Evolutionary conservation across 179 eudicot genomes (phyloP).

Genomic region (Corrigiola litoralis): DNA sequence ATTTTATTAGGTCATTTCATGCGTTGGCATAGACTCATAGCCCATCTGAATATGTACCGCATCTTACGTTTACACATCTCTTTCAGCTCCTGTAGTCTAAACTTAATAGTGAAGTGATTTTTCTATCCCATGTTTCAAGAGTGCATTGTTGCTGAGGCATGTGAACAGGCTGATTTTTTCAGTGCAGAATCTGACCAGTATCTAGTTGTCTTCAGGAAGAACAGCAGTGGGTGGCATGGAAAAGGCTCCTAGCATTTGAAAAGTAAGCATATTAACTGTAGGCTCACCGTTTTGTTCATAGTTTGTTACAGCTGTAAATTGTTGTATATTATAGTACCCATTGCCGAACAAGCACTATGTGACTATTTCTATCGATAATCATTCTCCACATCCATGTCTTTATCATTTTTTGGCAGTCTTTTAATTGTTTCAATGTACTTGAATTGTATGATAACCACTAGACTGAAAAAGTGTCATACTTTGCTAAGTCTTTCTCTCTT

Average conservation of each 20-base stretch:
- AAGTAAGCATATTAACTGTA: conserved; percentile 51
- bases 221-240: conserved; percentile 94
- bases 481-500: too few relatives aligned
- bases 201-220: conserved; percentile 61
- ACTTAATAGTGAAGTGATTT: background rate
- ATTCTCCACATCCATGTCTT: too few relatives aligned
- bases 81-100: too few relatives aligned
- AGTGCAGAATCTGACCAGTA: conserved; percentile 8
- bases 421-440: too few relatives aligned
- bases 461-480: too few relatives aligned
- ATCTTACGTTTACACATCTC: too few relatives aligned
- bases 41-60: background rate
- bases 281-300: background rate
- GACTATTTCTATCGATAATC: too few relatives aligned
- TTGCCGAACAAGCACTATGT: too few relatives aligned
- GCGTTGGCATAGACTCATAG: background rate
- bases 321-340: too few relatives aligned
- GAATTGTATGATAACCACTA: too few relatives aligned
- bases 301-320: too few relatives aligned
- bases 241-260: conserved; percentile 77
- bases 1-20: background rate
- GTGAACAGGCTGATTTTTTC: background rate
- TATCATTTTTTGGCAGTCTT: too few relatives aligned
- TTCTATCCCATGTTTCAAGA: background rate
- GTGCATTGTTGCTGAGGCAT: background rate